Evolutionary conservation across 2,329 filamentous ascomycete genomes (phyloP), one percentile per base, ranked within the genome.

Genomic region (Scedosporium minutisporum): DNA sequence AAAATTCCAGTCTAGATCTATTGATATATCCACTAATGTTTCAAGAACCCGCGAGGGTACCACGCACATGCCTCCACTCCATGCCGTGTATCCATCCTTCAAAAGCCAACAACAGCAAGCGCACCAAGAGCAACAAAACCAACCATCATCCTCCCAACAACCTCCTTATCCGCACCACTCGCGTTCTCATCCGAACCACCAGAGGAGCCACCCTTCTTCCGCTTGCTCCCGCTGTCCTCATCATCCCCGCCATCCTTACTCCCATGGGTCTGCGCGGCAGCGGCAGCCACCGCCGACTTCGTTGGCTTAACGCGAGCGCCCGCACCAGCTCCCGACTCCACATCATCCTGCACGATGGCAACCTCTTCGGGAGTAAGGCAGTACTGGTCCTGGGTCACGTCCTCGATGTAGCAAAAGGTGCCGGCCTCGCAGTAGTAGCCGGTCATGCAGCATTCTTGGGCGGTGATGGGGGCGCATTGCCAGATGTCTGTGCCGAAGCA

Each of bases 351-450:
- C 14, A 33, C 16, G 12, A 51, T 14, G 23, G 23, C 44, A 6
- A 46, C 59, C 44, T 61, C 59, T 25, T 61, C 59, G 3, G 25
- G 44, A 7, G 46, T 57, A 21, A 62, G 33, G 18, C 64, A 65
- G 63, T 64, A 63, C 62, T 65, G 63, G 23, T 61, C 44, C 5
- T 21, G 14, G 6, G 53, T 55, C 2, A 16, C 41, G 16, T 41
- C 60, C 3, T 61, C 48, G 61, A 65, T 61, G 12, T 63, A 61
- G 61, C 66, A 68, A 6, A 51, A 29, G 41, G 64, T 61, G 18
- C 63, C 64, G 12, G 66, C 62, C 14, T 61, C 57, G 58, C 65
- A 66, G 65, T 61, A 68, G 62, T 63, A 65, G 27, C 66, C 66
- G 3, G 65, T 68, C 14, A 48, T 29, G 57, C 66, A 68, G 64